Conservation (phyloP, 345 rosid species). For the Clausena lansium region DNA sequence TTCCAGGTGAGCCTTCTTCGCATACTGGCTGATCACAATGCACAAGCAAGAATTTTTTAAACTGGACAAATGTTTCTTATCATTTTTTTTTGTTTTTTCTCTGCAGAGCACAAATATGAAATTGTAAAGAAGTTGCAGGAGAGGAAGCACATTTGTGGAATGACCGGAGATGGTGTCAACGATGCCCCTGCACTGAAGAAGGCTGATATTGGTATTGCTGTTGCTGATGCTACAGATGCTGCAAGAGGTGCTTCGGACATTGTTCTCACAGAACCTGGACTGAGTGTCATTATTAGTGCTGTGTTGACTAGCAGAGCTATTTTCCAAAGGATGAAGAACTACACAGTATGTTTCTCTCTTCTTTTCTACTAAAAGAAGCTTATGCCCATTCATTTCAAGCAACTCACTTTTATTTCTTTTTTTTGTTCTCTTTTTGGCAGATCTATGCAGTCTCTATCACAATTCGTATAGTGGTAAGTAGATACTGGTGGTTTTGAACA, state of each 20-base stretch:
- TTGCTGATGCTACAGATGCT: constrained; percentile 91
- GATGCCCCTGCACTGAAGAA: constrained; percentile 95
- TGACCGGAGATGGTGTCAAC: constrained; percentile 98
- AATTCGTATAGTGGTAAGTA: constrained; percentile 83
- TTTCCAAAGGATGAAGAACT: constrained; percentile 96
- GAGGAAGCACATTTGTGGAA: constrained; percentile 79
- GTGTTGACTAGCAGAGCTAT: constrained; percentile 86
- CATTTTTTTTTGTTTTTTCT: background rate
- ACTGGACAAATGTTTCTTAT: background rate
- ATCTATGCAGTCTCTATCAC: constrained; percentile 96
- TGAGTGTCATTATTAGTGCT: constrained; percentile 90
- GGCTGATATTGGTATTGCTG: constrained; percentile 96
- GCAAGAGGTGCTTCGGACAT: constrained; percentile 82
- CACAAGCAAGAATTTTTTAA: background rate
- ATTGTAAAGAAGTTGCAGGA: constrained; percentile 93
- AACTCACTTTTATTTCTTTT: background rate
- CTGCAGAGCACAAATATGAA: constrained; percentile 88
- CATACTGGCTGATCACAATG: background rate
- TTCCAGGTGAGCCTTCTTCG: constrained; percentile 57
- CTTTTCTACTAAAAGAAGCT: background rate
- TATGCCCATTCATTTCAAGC: background rate
- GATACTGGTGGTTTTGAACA: constrained; percentile 5
- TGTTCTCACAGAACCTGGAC: constrained; percentile 78
- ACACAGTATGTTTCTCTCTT: constrained; percentile 48
- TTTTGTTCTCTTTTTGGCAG: constrained; percentile 26